phyloP scores from a whole-genome alignment of 306 rosid genomes.

The Cucurbita argyrosperma region DNA sequence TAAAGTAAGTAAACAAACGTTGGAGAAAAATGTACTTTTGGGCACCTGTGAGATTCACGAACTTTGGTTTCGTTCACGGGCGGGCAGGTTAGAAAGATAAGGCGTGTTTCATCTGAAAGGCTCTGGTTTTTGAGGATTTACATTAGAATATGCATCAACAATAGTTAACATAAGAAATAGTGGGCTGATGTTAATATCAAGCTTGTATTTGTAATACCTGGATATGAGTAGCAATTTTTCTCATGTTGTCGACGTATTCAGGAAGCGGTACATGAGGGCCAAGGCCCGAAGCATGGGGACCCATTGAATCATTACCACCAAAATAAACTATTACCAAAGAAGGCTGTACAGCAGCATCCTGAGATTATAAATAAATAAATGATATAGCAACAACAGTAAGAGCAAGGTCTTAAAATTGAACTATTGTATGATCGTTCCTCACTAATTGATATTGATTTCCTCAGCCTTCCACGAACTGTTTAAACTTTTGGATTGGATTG shows the following conservation, averaged over 20 bases:
- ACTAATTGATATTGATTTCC: no score
- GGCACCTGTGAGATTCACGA: conserved; percentile 43
- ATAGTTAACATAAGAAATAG: neutral
- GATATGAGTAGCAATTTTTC: conserved; percentile 54
- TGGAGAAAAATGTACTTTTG: neutral
- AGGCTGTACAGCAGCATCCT: conserved; percentile 74
- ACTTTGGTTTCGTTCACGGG: conserved; percentile 64
- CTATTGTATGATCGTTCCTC: no score
- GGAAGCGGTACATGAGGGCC: conserved; percentile 92
- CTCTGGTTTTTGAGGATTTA: conserved; percentile 29
- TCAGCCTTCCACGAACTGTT: no score
- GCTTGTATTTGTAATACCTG: conserved; percentile 32
- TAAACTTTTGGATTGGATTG: no score
- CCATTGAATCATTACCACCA: conserved; percentile 96
- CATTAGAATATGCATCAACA: conserved; percentile 15
- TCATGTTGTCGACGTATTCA: conserved; percentile 65
- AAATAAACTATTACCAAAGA: conserved; percentile 81
- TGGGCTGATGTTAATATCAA: neutral
- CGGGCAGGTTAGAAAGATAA: conserved; percentile 63
- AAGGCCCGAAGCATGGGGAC: conserved; percentile 69
- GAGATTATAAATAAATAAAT: neutral
- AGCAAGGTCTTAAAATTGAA: neutral
- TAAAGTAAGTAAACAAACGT: neutral
- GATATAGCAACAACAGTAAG: neutral
- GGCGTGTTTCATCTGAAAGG: conserved; percentile 58